Evolutionary conservation across 169 alveolate species (phyloP).

Genomic region (Plasmodium coatneyi): DNA sequence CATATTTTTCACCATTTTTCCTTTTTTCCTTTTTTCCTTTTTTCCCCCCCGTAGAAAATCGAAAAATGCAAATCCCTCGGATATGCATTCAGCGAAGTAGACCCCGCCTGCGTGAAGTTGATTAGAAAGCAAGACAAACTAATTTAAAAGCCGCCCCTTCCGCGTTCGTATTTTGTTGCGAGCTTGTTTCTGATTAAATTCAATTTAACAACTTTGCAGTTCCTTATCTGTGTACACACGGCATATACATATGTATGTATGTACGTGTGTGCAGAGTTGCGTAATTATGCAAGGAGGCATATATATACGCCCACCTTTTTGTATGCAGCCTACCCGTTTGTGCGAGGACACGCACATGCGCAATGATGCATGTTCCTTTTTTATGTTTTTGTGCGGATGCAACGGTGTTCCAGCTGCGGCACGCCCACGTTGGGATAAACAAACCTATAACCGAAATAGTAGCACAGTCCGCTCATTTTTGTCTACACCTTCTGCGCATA

Average conservation of each 20-base stretch:
- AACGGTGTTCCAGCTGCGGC: not conserved
- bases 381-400: not conserved
- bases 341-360: not conserved
- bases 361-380: not conserved
- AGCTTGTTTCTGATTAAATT: not conserved
- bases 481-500: not conserved
- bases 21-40: slow-evolving; percentile 1
- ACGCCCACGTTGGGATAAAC: not conserved
- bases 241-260: not conserved
- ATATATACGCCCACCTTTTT: not conserved
- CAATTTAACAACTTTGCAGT: not conserved
- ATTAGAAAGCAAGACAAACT: slow-evolving; percentile 70
- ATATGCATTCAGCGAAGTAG: slow-evolving; percentile 76
- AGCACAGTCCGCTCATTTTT: not conserved
- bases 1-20: not conserved
- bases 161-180: not conserved
- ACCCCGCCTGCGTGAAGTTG: slow-evolving; percentile 61
- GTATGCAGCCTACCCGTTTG: not conserved
- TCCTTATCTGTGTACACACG: not conserved
- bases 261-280: not conserved
- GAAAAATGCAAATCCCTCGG: slow-evolving; percentile 49
- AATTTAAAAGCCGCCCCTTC: slow-evolving; percentile 7
- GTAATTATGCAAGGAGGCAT: not conserved
- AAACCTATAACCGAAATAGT: not conserved
- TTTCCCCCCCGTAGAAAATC: not conserved